A percentile compares a stretch with the other conserved stretches of the same genome.
These are phyloP conservation scores for Pyrus communis DNA, from an alignment of 306 rosid species.

Conservation along the genomic window DNA sequence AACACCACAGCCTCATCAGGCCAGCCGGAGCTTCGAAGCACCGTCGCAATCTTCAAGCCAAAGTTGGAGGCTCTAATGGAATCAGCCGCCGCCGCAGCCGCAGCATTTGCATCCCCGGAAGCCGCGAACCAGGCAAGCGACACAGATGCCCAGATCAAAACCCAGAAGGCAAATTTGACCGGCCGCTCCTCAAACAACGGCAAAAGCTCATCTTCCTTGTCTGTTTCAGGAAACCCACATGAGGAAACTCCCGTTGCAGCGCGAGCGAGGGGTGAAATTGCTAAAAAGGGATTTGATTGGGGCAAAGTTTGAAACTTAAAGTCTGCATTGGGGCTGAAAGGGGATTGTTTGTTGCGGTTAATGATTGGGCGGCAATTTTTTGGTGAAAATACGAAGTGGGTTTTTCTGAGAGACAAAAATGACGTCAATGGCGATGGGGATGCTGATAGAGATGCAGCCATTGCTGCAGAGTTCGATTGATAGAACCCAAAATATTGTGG, in stretches of 20 bases:
- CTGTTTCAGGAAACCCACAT: conserved; percentile 22
- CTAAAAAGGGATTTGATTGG: conserved; percentile 8
- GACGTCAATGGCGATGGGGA: conserved; percentile 25
- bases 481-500: background rate
- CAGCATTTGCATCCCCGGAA: conserved; percentile 83
- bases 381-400: conserved; percentile 29
- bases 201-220: conserved; percentile 35
- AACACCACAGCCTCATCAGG: conserved; percentile 82
- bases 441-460: conserved; percentile 38
- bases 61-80: conserved; percentile 79
- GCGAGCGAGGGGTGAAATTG: conserved; percentile 11
- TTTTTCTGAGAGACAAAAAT: conserved; percentile 27
- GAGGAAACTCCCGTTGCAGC: conserved; percentile 33
- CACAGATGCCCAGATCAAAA: conserved; percentile 67
- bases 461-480: background rate
- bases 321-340: conserved; percentile 5
- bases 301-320: conserved; percentile 17
- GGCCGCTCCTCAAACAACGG: conserved; percentile 41
- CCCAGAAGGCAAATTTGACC: conserved; percentile 53
- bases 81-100: conserved; percentile 70
- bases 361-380: conserved; percentile 7
- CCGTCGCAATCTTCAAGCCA: conserved; percentile 67
- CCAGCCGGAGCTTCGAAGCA: conserved; percentile 57
- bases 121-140: conserved; percentile 79
- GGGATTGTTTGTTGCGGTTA: background rate